Conservation (phyloP, 2,329 filamentous ascomycete species). For the Monilinia polystroma region DNA sequence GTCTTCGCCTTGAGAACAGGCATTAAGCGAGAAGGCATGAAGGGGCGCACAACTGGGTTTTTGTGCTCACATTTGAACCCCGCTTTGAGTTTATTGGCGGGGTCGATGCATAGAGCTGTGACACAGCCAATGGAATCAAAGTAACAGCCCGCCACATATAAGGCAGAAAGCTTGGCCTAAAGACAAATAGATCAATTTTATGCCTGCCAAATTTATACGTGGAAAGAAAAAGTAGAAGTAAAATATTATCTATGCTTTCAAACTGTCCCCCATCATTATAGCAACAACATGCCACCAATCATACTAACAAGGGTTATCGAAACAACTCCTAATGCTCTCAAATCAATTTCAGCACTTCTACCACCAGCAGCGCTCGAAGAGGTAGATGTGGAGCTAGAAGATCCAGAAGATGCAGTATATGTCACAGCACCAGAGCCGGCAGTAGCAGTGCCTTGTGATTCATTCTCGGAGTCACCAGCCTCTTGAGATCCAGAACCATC, state of each 20-base stretch:
- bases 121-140: neutral
- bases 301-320: conserved; percentile 6
- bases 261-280: neutral
- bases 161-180: neutral
- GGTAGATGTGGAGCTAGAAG: conserved; percentile 10
- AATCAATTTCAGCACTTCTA: conserved; percentile 13
- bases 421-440: conserved; percentile 33
- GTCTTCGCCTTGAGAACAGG: neutral
- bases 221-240: neutral
- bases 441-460: conserved; percentile 33
- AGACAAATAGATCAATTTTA: neutral
- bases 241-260: neutral
- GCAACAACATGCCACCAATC: conserved; percentile 17
- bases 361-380: neutral
- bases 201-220: conserved; percentile 4
- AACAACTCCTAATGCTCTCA: conserved; percentile 9
- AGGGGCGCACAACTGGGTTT: neutral
- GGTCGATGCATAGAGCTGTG: neutral
- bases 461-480: conserved; percentile 37
- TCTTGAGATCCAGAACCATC: conserved; percentile 38
- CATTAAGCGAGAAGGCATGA: neutral
- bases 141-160: neutral
- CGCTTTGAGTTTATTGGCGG: neutral
- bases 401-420: conserved; percentile 25
- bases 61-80: neutral